Conservation (phyloP, 1,139 yeast genomes). For the Hansenula sp. region DNA sequence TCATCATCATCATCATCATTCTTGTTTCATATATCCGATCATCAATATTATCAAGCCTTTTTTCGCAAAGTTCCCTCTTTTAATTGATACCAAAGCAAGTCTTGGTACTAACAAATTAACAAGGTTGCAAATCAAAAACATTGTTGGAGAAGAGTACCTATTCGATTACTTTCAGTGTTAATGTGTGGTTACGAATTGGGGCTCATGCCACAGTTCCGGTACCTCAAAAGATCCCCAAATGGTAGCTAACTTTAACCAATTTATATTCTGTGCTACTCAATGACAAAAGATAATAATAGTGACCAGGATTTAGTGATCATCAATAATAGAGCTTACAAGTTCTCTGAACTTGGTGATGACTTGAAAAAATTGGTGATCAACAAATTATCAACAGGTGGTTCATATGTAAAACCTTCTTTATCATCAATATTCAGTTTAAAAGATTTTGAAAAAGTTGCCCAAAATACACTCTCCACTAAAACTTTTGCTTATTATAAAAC, state of each 20-base stretch:
- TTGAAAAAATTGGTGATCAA: not conserved
- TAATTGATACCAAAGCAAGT: too few species aligned
- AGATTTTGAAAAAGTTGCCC: conserved; percentile 73
- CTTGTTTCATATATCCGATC: too few species aligned
- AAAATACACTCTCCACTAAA: conserved; percentile 53
- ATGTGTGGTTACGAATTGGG: too few species aligned
- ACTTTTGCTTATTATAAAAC: conserved; percentile 82
- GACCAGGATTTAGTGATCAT: not conserved
- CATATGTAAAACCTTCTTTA: not conserved
- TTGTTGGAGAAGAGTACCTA: too few species aligned
- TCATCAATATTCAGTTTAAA: conserved; percentile 50
- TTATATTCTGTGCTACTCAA: not conserved
- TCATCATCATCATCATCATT: too few species aligned
- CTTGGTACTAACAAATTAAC: too few species aligned
- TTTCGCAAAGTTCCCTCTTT: too few species aligned
- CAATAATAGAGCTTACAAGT: not conserved
- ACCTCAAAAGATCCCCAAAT: not conserved
- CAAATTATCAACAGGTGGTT: not conserved
- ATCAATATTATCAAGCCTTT: too few species aligned
- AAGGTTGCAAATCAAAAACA: too few species aligned
- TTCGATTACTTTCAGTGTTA: too few species aligned
- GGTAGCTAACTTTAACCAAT: too few species aligned
- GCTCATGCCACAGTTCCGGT: too few species aligned
- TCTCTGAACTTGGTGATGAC: not conserved
- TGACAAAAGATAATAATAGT: not conserved